Evolutionary conservation across 108 stramenopile species (phyloP).

Genomic region (Stephanodiscus minutulus): DNA sequence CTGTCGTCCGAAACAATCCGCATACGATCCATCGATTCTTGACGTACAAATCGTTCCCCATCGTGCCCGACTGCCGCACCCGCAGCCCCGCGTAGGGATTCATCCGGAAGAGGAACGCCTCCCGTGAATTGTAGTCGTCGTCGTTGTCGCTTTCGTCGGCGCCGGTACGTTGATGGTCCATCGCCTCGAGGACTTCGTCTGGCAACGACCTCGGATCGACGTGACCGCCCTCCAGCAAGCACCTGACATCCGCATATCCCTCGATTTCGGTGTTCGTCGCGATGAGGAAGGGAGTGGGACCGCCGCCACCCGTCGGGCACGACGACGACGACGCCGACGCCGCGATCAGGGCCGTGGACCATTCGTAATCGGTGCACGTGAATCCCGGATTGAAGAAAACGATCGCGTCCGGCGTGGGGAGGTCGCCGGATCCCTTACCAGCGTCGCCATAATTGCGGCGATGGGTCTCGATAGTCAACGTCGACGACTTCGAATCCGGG

Average conservation of each 20-base stretch:
- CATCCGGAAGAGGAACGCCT: conserved; percentile 64
- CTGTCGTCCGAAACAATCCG: conserved; percentile 50
- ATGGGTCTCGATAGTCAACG: conserved; percentile 40
- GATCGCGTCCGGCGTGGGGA: conserved; percentile 65
- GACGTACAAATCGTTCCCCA: conserved; percentile 91
- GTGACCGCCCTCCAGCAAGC: conserved; percentile 59
- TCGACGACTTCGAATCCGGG: conserved; percentile 30
- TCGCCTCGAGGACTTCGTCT: conserved; percentile 29
- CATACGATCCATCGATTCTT: conserved; percentile 87
- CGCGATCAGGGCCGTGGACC: conserved; percentile 61
- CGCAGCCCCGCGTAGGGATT: conserved; percentile 82
- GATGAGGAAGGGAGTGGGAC: conserved; percentile 66
- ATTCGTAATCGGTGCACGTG: conserved; percentile 85
- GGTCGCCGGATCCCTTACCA: conserved; percentile 3
- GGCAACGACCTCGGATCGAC: conserved; percentile 46
- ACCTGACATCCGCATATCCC: conserved; percentile 75
- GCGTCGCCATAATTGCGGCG: conserved; percentile 34
- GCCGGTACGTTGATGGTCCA: conserved; percentile 28
- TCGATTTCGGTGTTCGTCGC: conserved; percentile 93
- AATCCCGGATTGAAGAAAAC: conserved; percentile 92
- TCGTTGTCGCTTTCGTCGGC: conserved; percentile 32
- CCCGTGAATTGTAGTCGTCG: conserved; percentile 13
- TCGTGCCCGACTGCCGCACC: conserved; percentile 87
- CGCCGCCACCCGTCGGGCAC: too few species aligned
- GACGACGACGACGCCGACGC: conserved; percentile 15